Evolutionary conservation across 139 green algal genomes (phyloP), one percentile per base, ranked within the genome.

Genomic region (Choricystis sp.): DNA sequence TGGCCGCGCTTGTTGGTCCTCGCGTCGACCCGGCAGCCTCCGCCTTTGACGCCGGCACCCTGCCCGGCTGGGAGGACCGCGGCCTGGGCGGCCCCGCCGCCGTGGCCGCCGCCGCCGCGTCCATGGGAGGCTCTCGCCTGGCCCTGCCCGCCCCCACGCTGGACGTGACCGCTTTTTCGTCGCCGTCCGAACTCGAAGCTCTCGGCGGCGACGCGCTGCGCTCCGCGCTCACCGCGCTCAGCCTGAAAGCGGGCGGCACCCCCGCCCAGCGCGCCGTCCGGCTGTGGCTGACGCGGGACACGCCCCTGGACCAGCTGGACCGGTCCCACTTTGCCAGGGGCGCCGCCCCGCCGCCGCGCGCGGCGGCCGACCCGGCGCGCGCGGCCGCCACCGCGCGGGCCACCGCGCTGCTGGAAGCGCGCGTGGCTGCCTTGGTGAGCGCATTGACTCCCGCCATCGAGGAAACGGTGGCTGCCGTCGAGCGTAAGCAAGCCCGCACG

Each of bases 211-310:
- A 49, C 64, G 0, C 23, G 29, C 29, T 71, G 29, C 49, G 23
- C 68, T 76, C 87, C 62, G 82, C 84, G 27, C 82, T 98, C 28
- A 26, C 62, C 0, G 69, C 75, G 25, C 61, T 95, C 65, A 87
- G 90, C 19, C 79, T 99, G 21, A 99, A 99, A 74, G 83, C 72
- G 59, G 92, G 92, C 9, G 92, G 92, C 52, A 97, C 93, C 4
- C 69, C 76, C 23, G 61, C 71, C 57, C 84, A 99, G 76, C 75
- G 92, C 1, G 88, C 88, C 2, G 79, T 90, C 68, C 74, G 92
- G 31, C 76, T 99, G 65, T 89, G 84, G 61, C 69, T 82, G 26
- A 79, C 77, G 5, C 85, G 87, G 64, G 77, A 64, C 59, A 80
- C 66, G 57, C 66, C 68, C 21, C 69, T 91, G 58, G 62, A 75